A percentile compares a stretch with the other conserved stretches of the same genome.
Conservation (phyloP, 345 rosid genomes). For the Balakata baccata region DNA sequence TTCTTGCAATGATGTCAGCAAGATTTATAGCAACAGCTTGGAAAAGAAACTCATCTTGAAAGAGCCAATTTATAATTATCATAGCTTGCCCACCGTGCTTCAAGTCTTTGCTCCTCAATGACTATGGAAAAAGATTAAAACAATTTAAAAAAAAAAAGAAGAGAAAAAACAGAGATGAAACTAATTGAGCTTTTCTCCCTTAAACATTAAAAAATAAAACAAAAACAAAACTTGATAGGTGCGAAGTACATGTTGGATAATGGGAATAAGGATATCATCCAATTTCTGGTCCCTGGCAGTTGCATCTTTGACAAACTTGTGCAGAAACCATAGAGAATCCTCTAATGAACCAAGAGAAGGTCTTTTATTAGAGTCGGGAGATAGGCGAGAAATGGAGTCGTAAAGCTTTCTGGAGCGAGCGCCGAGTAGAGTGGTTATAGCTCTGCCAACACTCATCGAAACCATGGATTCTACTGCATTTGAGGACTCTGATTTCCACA, state of each 20-base stretch:
- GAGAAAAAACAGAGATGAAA: not conserved
- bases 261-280: constrained; percentile 66
- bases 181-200: not conserved
- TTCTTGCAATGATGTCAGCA: constrained; percentile 42
- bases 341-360: constrained; percentile 59
- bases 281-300: constrained; percentile 41
- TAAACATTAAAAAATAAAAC: not conserved
- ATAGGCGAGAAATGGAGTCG: constrained; percentile 46
- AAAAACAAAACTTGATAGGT: not conserved
- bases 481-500: constrained; percentile 38
- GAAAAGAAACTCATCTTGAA: constrained; percentile 63
- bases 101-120: constrained; percentile 49
- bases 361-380: constrained; percentile 35
- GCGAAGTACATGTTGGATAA: constrained; percentile 57
- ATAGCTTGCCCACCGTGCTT: constrained; percentile 52
- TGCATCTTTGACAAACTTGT: constrained; percentile 52
- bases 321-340: constrained; percentile 63
- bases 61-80: constrained; percentile 62
- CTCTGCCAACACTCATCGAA: constrained; percentile 59
- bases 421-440: constrained; percentile 50
- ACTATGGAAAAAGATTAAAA: constrained; percentile 29
- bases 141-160: not conserved
- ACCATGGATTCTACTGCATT: constrained; percentile 52
- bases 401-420: constrained; percentile 69
- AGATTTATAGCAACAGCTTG: constrained; percentile 45